Base-by-base conservation (phyloP, 345 rosid genomes). In the Heritiera littoralis region DNA sequence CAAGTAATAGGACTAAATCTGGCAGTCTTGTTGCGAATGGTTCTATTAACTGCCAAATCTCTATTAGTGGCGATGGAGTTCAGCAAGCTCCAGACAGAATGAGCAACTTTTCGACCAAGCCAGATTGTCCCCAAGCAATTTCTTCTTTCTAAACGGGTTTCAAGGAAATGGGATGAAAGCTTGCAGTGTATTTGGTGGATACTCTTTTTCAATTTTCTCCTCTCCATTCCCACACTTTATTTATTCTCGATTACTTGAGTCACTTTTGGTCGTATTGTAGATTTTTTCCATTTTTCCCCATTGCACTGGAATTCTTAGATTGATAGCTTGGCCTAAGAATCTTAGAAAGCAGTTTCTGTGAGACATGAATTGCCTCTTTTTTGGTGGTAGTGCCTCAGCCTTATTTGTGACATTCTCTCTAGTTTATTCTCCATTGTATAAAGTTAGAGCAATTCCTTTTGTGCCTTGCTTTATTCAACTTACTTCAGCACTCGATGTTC, bases 351-450 rank as follows among this genome's bases (percentile, higher is more conserved):
- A 32, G 61, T 52, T 72, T 9, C 2, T 13, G 15, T 32, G 12
- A 28, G 32, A 17, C 41, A 30, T 63, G 8, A 64, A 32, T 64
- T 28, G 63, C 63, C 63, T 58, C 12, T n/a, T n/a, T n/a, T 56
- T 41, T 41, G 30, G 30, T 7, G 20, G 12, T 8, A 60, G 40
- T 17, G 32, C 63, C 3, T 54, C 41, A 35, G 32, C 63, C 8
- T 35, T 41, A 72, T 35, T 13, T 64, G 67, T 14, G 63, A 52
- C 76, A 41, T 73, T 15, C 49, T n/a, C n/a, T 67, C 18, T 30
- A 14, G 46, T 68, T 66, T 76, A 12, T 5, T 63, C 32, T 32
- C n/a, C 18, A 20, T 20, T 77, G 74, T 67, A 77, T 67, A 41
- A 70, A 70, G 38, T 48, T 48, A 20, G 23, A 17, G 8, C 63